Evolutionary conservation across 2,329 filamentous ascomycete species (phyloP), one percentile per base, ranked within the genome.

Genomic region (Phoma sp.): DNA sequence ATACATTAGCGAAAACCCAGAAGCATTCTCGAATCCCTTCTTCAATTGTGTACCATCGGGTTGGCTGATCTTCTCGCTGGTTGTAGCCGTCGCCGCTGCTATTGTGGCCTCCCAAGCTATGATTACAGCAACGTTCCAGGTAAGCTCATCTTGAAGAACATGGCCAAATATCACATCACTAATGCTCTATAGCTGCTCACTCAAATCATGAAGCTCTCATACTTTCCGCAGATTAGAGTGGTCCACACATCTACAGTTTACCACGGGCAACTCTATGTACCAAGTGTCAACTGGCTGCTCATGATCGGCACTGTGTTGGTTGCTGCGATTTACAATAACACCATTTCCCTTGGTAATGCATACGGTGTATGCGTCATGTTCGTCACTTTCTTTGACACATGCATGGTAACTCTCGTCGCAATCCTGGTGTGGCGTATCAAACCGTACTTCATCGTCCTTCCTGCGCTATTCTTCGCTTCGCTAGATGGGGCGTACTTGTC

Each of bases 311-410:
- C 88, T 1, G 82, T 93, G n/a, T 77, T 92, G 7, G 86, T 92
- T 7, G 89, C 90, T 0, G 85, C 84, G 0, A 83, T 90, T 2
- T 92, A 91, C 75, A 89, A 87, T 68, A 89, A 90, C 62, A 83
- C 84, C 60, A 71, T 80, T 59, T 49, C 68, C 1, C 81, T 92
- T 0, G 89, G 89, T 20, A 86, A 91, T 64, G 89, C 89, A 0
- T 92, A 92, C 63, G 89, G 90, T 32, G 87, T 91, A 7, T 93
- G 90, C 61, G 90, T 93, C 68, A 91, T 92, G 63, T 84, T 90
- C 42, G 90, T 92, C 36, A 91, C 89, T 0, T 91, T 92, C 69
- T 86, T 93, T 66, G 88, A 88, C 48, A 92, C 89, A 0, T 88
- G 83, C 71, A 86, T 93, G 81, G 87, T 91, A 1, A 83, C 87